Percentiles rank a stretch among this genome's conserved stretches.
phyloP scores from a whole-genome alignment of 148 eudicot genomes.

The Cornus florida region DNA sequence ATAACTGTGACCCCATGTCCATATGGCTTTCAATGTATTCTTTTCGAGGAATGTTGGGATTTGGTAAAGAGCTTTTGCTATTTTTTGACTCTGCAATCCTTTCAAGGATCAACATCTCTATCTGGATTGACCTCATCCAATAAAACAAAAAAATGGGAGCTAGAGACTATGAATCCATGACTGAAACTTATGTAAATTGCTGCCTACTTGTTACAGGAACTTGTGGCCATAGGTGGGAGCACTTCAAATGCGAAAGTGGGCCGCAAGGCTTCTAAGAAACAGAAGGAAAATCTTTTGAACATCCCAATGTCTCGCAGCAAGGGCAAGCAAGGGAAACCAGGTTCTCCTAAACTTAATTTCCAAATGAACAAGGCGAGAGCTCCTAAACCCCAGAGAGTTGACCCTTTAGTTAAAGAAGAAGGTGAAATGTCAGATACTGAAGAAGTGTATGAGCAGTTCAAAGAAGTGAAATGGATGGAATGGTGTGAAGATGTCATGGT shows the following conservation, averaged over 20 bases:
- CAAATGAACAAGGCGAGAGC: slow-evolving; percentile 48
- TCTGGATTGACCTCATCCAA: background rate
- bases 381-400: slow-evolving; percentile 55
- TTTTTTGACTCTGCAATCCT: background rate
- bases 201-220: slow-evolving; percentile 58
- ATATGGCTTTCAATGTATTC: background rate
- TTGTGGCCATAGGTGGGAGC: slow-evolving; percentile 65
- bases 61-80: background rate
- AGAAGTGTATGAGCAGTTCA: slow-evolving; percentile 97
- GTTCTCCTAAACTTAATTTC: slow-evolving; percentile 35
- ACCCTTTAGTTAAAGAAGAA: slow-evolving; percentile 91
- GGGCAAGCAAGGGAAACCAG: slow-evolving; percentile 56
- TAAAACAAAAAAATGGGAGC: background rate
- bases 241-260: slow-evolving; percentile 56
- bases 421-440: slow-evolving; percentile 99
- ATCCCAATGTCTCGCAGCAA: slow-evolving; percentile 45
- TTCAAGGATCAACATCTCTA: background rate
- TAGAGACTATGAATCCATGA: background rate
- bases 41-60: background rate
- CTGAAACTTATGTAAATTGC: background rate
- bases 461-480: slow-evolving; percentile 99
- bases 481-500: slow-evolving; percentile 99
- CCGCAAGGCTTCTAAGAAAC: slow-evolving; percentile 63
- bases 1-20: background rate
- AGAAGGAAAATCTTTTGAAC: slow-evolving; percentile 36